Evolutionary conservation across 345 rosid genomes (phyloP).

Genomic region (Mercurialis annua): DNA sequence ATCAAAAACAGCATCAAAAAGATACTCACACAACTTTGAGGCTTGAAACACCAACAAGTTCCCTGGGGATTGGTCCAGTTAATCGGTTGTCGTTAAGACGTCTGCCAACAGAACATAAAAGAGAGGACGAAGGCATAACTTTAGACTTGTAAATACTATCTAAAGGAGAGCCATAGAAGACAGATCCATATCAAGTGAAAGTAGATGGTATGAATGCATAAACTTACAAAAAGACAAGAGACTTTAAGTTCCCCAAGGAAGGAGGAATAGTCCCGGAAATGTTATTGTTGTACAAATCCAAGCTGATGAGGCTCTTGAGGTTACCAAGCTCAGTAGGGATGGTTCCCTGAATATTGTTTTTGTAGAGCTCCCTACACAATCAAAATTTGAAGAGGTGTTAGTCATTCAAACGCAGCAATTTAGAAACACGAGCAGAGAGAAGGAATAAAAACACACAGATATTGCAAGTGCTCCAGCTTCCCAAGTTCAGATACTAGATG

Average conservation of each 20-base stretch:
- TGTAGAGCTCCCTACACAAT: conserved; percentile 81
- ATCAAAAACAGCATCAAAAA: not conserved
- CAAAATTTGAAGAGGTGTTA: conserved; percentile 7
- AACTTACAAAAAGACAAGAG: conserved; percentile 89
- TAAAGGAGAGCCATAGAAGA: not conserved
- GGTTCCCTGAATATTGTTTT: conserved; percentile 78
- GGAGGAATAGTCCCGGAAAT: conserved; percentile 76
- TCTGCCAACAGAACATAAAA: conserved; percentile 30
- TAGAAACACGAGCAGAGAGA: conserved; percentile 7
- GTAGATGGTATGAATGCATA: not conserved
- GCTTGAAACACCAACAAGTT: conserved; percentile 49
- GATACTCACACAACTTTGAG: conserved; percentile 72
- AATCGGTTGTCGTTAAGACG: conserved; percentile 62
- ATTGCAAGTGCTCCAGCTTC: conserved; percentile 83
- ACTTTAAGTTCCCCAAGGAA: conserved; percentile 72
- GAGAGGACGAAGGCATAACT: not conserved
- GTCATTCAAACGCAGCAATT: not conserved
- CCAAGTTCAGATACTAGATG: conserved; percentile 85
- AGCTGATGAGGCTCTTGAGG: conserved; percentile 86
- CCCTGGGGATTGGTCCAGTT: conserved; percentile 65
- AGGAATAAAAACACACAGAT: conserved; percentile 53
- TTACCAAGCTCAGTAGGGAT: conserved; percentile 80
- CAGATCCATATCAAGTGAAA: not conserved
- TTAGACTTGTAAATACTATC: not conserved
- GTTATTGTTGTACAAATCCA: conserved; percentile 94